A percentile compares a stretch with the other conserved stretches of the same genome.
Conservation (phyloP, 139 green algal species). For the Trebouxia sp. region DNA sequence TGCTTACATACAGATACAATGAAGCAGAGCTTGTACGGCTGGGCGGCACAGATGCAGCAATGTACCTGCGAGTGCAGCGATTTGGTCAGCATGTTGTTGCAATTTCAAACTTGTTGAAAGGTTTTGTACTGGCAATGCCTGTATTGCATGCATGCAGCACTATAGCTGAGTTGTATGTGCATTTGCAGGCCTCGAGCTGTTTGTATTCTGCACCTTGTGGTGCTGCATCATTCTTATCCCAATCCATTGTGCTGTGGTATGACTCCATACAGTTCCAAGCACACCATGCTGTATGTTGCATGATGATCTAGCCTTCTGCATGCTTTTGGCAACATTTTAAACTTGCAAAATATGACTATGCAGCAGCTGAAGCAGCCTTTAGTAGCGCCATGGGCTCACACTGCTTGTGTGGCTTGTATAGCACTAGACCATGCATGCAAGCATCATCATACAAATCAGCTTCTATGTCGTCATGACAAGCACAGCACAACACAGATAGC, state of each 20-base stretch:
- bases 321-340: no score
- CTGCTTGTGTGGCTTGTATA: no score
- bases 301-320: no score
- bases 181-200: constrained; percentile 14
- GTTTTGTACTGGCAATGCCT: no score
- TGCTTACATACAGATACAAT: constrained; percentile 12
- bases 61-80: constrained; percentile 45
- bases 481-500: no score
- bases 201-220: constrained; percentile 36
- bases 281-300: neutral
- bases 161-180: neutral
- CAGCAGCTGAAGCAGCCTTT: no score
- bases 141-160: neutral
- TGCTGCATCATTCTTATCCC: constrained; percentile 48
- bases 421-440: no score
- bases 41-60: constrained; percentile 43
- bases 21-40: constrained; percentile 41
- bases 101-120: neutral
- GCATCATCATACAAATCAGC: no score
- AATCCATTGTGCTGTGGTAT: constrained; percentile 41
- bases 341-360: no score
- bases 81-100: constrained; percentile 35
- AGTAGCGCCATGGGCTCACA: no score
- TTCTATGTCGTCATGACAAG: no score
- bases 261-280: neutral